Evolutionary conservation across 139 green algal genomes (phyloP).

Genomic region (Microglena sp.): DNA sequence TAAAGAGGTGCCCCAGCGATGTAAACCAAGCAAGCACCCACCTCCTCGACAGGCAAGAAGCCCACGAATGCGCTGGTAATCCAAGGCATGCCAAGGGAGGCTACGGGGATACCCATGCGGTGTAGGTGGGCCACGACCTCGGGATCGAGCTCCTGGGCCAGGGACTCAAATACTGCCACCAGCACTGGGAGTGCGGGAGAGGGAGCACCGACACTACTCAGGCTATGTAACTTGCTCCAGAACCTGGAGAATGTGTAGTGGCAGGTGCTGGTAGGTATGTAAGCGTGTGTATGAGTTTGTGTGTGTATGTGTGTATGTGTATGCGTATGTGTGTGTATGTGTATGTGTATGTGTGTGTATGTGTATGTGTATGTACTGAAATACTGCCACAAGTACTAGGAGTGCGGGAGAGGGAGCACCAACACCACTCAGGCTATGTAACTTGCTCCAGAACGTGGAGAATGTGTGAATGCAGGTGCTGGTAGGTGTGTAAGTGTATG

Average conservation of each 20-base stretch:
- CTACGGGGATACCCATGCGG: constrained; percentile 16
- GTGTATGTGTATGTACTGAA: constrained; percentile 10
- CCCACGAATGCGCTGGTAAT: constrained; percentile 38
- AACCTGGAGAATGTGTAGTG: too few relatives aligned
- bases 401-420: constrained; percentile 28
- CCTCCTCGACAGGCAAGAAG: too few relatives aligned
- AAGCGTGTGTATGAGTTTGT: not conserved
- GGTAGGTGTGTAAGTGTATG: not conserved
- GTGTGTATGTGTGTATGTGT: not conserved
- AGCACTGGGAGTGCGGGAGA: constrained; percentile 41
- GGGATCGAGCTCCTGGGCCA: constrained; percentile 47
- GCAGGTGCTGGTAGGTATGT: not conserved
- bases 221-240: constrained; percentile 51
- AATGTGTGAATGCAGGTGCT: too few relatives aligned
- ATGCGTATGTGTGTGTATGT: not conserved
- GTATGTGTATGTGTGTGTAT: not conserved
- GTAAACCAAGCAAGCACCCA: too few relatives aligned
- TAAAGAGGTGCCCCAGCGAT: too few relatives aligned
- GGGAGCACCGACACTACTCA: constrained; percentile 15
- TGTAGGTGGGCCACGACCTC: constrained; percentile 33
- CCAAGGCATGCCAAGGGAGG: constrained; percentile 37
- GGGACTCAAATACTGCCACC: constrained; percentile 24
- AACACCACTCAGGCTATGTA: constrained; percentile 30
- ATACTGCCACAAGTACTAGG: constrained; percentile 35
- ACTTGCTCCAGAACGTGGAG: constrained; percentile 53